Percentiles rank a stretch among this genome's conserved stretches.
These are phyloP conservation scores for Colletotrichum coccodes DNA, from an alignment of 2,329 filamentous ascomycete species.

Conservation along the genomic window DNA sequence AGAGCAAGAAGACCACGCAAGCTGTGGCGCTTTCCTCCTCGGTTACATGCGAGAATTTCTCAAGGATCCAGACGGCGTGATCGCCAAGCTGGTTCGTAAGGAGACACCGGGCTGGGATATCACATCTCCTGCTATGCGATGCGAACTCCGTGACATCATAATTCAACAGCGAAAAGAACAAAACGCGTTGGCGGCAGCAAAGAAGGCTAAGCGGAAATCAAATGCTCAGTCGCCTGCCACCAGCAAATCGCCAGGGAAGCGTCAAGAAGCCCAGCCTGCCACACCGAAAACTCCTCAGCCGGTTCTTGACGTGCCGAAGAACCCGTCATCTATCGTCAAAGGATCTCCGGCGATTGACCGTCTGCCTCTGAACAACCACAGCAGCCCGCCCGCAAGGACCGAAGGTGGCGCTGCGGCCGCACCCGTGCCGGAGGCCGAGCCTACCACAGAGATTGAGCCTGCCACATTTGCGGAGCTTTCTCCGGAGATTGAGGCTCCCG, in stretches of 20 bases:
- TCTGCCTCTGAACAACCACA: neutral
- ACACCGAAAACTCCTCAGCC: conserved; percentile 16
- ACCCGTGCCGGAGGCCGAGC: neutral
- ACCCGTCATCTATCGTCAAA: conserved; percentile 26
- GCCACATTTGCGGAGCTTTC: neutral
- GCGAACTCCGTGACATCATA: conserved; percentile 73
- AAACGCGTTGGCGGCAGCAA: conserved; percentile 52
- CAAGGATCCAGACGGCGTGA: conserved; percentile 76
- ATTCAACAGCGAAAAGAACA: conserved; percentile 71
- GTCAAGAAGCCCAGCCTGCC: neutral
- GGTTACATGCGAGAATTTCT: conserved; percentile 88
- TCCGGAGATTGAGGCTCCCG: neutral
- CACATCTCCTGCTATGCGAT: conserved; percentile 68
- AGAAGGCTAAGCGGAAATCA: conserved; percentile 45
- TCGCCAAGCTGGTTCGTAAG: conserved; percentile 71
- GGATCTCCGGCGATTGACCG: conserved; percentile 3
- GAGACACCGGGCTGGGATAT: conserved; percentile 64
- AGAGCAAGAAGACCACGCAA: conserved; percentile 82
- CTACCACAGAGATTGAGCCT: neutral
- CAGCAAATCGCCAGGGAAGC: conserved; percentile 2
- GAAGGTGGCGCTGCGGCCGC: neutral
- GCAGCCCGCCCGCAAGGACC: neutral
- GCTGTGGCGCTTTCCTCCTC: conserved; percentile 89
- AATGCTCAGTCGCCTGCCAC: conserved; percentile 38
- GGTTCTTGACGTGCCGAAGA: conserved; percentile 31